phyloP scores from a whole-genome alignment of 2,329 filamentous ascomycete genomes.

The Epichloe hybrida region DNA sequence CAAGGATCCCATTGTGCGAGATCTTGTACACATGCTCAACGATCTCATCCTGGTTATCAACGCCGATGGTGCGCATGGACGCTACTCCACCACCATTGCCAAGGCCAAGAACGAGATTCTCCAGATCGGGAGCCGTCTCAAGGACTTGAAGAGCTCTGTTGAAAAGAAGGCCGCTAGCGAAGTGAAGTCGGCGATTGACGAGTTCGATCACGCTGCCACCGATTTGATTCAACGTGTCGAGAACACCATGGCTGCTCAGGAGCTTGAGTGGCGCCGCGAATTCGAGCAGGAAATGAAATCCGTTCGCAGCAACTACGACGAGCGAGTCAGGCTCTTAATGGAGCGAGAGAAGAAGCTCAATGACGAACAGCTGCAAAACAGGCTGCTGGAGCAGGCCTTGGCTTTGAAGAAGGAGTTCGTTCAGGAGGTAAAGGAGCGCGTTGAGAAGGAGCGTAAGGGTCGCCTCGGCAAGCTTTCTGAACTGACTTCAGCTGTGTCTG shows the following conservation, averaged over 20 bases:
- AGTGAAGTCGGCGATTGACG: conserved; percentile 53
- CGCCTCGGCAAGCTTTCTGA: conserved; percentile 76
- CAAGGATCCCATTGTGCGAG: conserved; percentile 77
- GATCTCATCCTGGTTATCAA: conserved; percentile 91
- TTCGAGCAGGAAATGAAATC: conserved; percentile 77
- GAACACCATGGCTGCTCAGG: conserved; percentile 65
- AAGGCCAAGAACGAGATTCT: conserved; percentile 77
- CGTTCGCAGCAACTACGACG: conserved; percentile 63
- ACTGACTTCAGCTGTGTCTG: conserved; percentile 61
- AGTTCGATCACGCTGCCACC: conserved; percentile 77
- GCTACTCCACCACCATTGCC: conserved; percentile 63
- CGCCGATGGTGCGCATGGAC: conserved; percentile 63
- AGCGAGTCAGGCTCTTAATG: conserved; percentile 65
- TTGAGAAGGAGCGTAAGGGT: conserved; percentile 78
- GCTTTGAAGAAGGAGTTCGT: conserved; percentile 77
- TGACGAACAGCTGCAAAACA: conserved; percentile 71
- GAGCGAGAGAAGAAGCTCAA: conserved; percentile 67
- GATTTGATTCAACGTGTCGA: conserved; percentile 86
- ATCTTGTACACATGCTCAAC: conserved; percentile 89
- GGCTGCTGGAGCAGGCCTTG: conserved; percentile 81
- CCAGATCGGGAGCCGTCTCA: conserved; percentile 68
- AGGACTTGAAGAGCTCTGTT: conserved; percentile 54
- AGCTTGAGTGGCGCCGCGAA: conserved; percentile 72
- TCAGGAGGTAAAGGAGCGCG: conserved; percentile 60
- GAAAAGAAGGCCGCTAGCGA: conserved; percentile 61